Conservation (phyloP, 441 rosid genomes). For the Capsella rubella region DNA sequence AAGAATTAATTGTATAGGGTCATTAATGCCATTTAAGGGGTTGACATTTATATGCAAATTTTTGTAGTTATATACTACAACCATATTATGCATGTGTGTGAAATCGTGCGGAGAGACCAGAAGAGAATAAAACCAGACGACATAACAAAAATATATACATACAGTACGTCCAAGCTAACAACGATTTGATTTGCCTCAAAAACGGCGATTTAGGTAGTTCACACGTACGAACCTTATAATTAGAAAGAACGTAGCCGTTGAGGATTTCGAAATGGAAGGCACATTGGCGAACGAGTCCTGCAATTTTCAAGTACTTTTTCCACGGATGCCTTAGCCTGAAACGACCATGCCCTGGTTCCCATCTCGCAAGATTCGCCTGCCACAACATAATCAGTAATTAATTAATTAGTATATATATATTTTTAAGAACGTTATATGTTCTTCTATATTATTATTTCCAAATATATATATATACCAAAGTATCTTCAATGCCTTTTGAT, state of each 20-base stretch:
- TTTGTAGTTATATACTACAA: background rate
- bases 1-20: background rate
- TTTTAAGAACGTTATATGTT: background rate
- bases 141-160: constrained; percentile 9
- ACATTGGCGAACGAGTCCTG: constrained; percentile 72
- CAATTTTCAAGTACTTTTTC: constrained; percentile 77
- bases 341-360: constrained; percentile 87
- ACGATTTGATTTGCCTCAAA: background rate
- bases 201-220: background rate
- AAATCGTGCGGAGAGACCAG: background rate
- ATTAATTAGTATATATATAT: background rate
- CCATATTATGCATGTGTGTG: constrained; percentile 18
- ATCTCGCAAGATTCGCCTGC: constrained; percentile 86
- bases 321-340: constrained; percentile 76
- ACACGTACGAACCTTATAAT: constrained; percentile 58
- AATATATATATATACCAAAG: constrained; percentile 56
- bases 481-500: constrained; percentile 70
- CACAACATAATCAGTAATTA: background rate
- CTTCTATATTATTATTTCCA: background rate
- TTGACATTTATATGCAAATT: constrained; percentile 3
- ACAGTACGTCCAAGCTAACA: background rate
- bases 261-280: constrained; percentile 81
- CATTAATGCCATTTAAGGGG: background rate
- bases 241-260: constrained; percentile 56
- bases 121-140: background rate